Evolutionary conservation across 1,139 yeast species (phyloP), one percentile per base, ranked within the genome.

Genomic region (Lodderomyces pseudojiufengensis): DNA sequence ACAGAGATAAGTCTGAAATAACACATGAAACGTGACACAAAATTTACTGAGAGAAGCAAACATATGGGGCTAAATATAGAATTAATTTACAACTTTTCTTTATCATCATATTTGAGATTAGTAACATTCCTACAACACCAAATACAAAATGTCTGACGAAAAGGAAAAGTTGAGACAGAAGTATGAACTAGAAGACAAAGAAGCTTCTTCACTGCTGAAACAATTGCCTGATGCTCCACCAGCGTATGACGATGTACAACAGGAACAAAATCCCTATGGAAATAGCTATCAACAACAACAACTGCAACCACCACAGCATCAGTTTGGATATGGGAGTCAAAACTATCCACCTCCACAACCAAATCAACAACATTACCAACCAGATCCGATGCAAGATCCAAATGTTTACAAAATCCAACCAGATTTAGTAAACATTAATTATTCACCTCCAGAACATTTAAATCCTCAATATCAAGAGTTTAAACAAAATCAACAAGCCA

Each of bases 391-490:
- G 49, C 34, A 50, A 4, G 63, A 57, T 32, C 63, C 62, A 2
- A 55, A 57, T 32, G 65, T 59, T 3, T 53, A 50, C 37, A 54
- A 50, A 31, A 61, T 65, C 4, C 48, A 61, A 4, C 70, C 73
- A 2, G 63, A 62, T 27, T 40, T 50, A 39, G 70, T 65, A 13
- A 62, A 68, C 41, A 69, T 69, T 13, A 41, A 63, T 3, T 53
- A 49, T 33, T 60, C 72, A 1, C 61, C 61, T 14, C 65, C 69
- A 1, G 55, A 61, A 32, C 64, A 65, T 38, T 47, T 65, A 33
- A 58, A 65, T 31, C 70, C 71, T 0, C 56, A 65, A 3, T 68
- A 66, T 42, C 65, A 51, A 24, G 60, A 63, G 38, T 69, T 54
- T 39, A 51, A 56, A 24, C 47, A 48, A 27, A 47, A 60, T n/a